phyloP scores from a whole-genome alignment of 1,139 yeast genomes.

The Suhomyces guaymorum region DNA sequence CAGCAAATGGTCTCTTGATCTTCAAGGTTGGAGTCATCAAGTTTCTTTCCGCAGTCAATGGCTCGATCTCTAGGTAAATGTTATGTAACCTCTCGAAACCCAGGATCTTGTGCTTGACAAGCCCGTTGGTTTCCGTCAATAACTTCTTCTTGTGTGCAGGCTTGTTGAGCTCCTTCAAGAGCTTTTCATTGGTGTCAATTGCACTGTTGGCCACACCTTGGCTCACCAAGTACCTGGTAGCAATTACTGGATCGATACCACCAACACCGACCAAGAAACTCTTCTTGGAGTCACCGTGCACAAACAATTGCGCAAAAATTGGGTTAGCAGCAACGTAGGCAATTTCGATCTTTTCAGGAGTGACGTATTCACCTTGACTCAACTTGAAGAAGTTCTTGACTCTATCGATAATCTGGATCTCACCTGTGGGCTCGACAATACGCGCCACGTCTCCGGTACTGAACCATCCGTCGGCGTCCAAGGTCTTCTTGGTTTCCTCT shows the following conservation, averaged over 20 bases:
- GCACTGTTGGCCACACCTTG: slow-evolving; percentile 17
- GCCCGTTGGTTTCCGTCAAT: slow-evolving; percentile 15
- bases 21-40: slow-evolving; percentile 30
- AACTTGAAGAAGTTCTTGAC: slow-evolving; percentile 34
- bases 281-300: slow-evolving; percentile 26
- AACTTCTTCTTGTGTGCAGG: slow-evolving; percentile 14
- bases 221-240: slow-evolving; percentile 17
- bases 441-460: slow-evolving; percentile 30
- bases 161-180: slow-evolving; percentile 18
- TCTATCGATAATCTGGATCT: slow-evolving; percentile 26
- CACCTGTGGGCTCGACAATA: slow-evolving; percentile 18
- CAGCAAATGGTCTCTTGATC: slow-evolving; percentile 27
- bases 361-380: slow-evolving; percentile 31
- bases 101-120: slow-evolving; percentile 15
- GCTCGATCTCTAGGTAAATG: slow-evolving; percentile 26
- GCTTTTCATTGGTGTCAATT: slow-evolving; percentile 19
- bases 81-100: slow-evolving; percentile 30
- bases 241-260: slow-evolving; percentile 24
- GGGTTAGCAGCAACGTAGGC: slow-evolving; percentile 22
- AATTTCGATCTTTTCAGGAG: slow-evolving; percentile 29
- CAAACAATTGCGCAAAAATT: slow-evolving; percentile 22
- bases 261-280: slow-evolving; percentile 23
- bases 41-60: slow-evolving; percentile 25
- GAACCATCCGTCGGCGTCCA: slow-evolving; percentile 30
- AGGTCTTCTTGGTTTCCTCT: slow-evolving; percentile 24